phyloP scores from a whole-genome alignment of 2,329 filamentous ascomycete species.

The Tricladium varicosporioides region DNA sequence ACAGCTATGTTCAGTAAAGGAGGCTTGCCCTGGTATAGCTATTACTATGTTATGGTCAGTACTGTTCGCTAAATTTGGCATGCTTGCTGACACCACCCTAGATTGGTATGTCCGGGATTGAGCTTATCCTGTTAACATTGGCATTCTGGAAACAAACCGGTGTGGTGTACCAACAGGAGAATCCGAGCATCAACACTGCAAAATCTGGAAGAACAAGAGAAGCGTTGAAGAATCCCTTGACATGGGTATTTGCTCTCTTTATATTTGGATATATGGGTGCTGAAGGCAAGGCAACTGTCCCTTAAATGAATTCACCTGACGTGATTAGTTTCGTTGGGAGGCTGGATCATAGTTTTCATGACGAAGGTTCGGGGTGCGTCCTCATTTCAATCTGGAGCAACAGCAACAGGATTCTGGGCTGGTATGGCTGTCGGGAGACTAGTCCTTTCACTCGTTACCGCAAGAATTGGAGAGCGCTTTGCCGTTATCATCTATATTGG shows the following conservation, averaged over 20 bases:
- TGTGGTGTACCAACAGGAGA: conserved; percentile 53
- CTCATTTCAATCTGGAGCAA: conserved; percentile 71
- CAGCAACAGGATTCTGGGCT: conserved; percentile 80
- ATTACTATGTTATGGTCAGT: conserved; percentile 72
- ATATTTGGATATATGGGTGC: conserved; percentile 76
- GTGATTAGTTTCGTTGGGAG: conserved; percentile 64
- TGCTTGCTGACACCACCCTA: conserved; percentile 11
- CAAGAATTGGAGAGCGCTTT: conserved; percentile 68
- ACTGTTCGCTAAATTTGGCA: not conserved
- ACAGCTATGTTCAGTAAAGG: conserved; percentile 68
- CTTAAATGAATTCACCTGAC: conserved; percentile 38
- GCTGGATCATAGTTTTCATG: conserved; percentile 88
- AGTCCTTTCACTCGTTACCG: conserved; percentile 73
- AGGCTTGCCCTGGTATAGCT: conserved; percentile 65
- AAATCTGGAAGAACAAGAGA: conserved; percentile 27
- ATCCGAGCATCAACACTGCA: conserved; percentile 40
- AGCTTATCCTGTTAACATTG: conserved; percentile 48
- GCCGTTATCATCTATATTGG: conserved; percentile 63
- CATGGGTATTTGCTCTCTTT: conserved; percentile 73
- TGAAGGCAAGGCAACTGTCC: conserved; percentile 43
- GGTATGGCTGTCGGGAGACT: conserved; percentile 75
- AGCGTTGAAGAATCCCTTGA: conserved; percentile 49
- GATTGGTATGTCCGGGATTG: conserved; percentile 54
- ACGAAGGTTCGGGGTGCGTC: conserved; percentile 68
- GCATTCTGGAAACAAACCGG: conserved; percentile 66